phyloP scores from a whole-genome alignment of 2,329 filamentous ascomycete genomes.

The Didymosphaeria variabile region DNA sequence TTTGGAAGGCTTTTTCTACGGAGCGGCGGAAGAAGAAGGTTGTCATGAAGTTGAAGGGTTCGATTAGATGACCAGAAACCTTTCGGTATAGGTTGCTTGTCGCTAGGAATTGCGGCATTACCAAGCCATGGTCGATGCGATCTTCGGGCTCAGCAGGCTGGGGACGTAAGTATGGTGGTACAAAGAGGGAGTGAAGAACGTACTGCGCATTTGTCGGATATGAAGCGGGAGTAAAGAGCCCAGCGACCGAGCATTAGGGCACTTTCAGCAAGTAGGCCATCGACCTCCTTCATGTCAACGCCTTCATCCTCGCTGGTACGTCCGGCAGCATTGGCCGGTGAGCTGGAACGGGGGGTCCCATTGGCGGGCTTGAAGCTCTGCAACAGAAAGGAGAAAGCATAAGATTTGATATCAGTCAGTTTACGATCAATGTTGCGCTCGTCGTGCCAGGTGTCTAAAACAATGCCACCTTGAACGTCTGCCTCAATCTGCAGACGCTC shows the following conservation, averaged over 20 bases:
- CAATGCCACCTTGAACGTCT: constrained; percentile 94
- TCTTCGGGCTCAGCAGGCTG: constrained; percentile 58
- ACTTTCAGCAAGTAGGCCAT: constrained; percentile 85
- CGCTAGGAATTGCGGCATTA: constrained; percentile 75
- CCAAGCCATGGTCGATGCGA: constrained; percentile 63
- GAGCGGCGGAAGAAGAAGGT: constrained; percentile 97
- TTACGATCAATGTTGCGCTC: constrained; percentile 85
- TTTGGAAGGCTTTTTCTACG: constrained; percentile 96
- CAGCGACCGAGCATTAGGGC: constrained; percentile 92
- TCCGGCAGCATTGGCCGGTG: constrained; percentile 69
- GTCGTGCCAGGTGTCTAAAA: constrained; percentile 94
- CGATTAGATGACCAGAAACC: constrained; percentile 74
- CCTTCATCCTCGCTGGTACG: constrained; percentile 85
- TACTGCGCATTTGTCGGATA: constrained; percentile 86
- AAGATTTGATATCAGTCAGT: constrained; percentile 94
- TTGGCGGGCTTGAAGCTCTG: constrained; percentile 80
- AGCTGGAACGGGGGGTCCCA: constrained; percentile 75
- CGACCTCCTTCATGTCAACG: constrained; percentile 96
- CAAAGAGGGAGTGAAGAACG: constrained; percentile 41
- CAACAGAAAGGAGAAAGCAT: constrained; percentile 95
- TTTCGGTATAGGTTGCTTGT: constrained; percentile 85
- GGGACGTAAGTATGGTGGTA: constrained; percentile 24
- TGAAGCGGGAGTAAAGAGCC: constrained; percentile 90
- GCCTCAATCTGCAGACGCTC: constrained; percentile 93
- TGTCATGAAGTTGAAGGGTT: constrained; percentile 89